A percentile compares a stretch with the other conserved stretches of the same genome.
phyloP scores from a whole-genome alignment of 225 moss, liverwort and hornwort species.

The Straminergon stramineum region DNA sequence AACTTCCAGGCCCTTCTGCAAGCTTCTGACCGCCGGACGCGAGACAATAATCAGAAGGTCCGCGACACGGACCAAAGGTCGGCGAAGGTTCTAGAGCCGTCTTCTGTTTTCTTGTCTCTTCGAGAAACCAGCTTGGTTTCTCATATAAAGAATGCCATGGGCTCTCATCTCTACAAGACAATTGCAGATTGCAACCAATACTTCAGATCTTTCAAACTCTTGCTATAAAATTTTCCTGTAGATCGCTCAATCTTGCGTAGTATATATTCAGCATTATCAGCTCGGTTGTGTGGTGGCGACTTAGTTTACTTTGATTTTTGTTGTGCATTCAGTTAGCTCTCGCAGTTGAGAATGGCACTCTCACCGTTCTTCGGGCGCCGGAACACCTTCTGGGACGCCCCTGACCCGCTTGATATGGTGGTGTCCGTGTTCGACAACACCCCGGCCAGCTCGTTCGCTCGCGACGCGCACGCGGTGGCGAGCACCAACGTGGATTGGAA shows the following conservation, averaged over 20 bases:
- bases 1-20: background rate
- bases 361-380: background rate
- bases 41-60: background rate
- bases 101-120: background rate
- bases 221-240: background rate
- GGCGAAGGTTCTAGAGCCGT: background rate
- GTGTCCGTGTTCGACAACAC: background rate
- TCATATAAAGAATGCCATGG: background rate
- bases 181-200: background rate
- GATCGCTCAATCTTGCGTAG: background rate
- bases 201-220: too few relatives aligned
- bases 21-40: background rate
- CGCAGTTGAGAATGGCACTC: background rate
- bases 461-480: background rate
- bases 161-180: background rate
- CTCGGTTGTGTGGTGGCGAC: background rate
- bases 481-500: slow-evolving; percentile 1
- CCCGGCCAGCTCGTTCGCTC: background rate
- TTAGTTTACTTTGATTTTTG: background rate
- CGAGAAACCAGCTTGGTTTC: background rate
- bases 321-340: background rate
- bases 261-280: background rate
- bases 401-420: background rate
- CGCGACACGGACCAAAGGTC: background rate
- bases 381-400: background rate